Evolutionary conservation across 306 rosid genomes (phyloP), one percentile per base, ranked within the genome.

Genomic region (Prunus mongolica): DNA sequence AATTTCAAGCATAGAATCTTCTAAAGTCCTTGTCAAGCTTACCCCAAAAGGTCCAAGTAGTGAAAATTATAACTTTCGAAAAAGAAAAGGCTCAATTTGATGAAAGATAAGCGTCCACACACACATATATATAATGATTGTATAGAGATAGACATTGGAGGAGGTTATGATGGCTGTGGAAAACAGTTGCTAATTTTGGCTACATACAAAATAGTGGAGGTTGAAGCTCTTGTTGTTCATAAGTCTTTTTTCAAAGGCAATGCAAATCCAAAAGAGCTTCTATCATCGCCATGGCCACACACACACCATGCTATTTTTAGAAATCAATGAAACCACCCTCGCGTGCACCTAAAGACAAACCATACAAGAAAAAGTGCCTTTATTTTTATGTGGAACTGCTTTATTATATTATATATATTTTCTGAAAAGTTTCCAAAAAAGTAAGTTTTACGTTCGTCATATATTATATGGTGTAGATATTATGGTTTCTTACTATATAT

Each of bases 301-400:
- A 10, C 57, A 18, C 52, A 32, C 65, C 74, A 19, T 66, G 52
- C 78, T 55, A 52, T 49, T 77, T 75, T 74, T 57, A 68, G 76
- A 60, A 28, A 75, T 65, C 79, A 58, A 52, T 78, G 65, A 66
- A 24, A n/a, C 44, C 65, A 32, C 30, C 57, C 72, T 84, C 66
- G 79, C 83, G 83, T 81, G 85, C 81, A 78, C 83, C 74, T 74
- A 25, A 81, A 81, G 88, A 52, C 72, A 66, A 66, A 12, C 47
- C 38, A 13, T 34, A 30, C 6, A 16, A 19, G 4, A 12, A 69
- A 54, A 76, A 54, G 28, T 7, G 32, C 49, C 47, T 65, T 51
- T 30, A 12, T 49, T 34, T 34, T 5, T 34, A 5, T 34, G 6
- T 34, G 38, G 44, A 38, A 38, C 44, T 38, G 34, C 1, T 30